Percentiles rank a stretch among this genome's conserved stretches.
Conservation (phyloP, 2,329 filamentous ascomycete species). For the Fusarium sp. region DNA sequence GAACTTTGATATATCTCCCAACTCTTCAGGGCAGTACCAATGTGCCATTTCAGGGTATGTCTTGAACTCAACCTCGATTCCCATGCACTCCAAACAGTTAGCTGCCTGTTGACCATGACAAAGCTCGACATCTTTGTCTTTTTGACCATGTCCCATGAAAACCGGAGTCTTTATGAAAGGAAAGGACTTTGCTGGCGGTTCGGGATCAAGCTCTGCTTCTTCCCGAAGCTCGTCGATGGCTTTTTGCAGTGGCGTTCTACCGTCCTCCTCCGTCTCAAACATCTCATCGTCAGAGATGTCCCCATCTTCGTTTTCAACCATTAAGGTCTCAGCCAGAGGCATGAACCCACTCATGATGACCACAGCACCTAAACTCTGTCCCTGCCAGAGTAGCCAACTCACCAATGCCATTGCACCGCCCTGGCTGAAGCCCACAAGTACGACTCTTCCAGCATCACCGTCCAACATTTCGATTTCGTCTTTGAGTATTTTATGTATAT, state of each 20-base stretch:
- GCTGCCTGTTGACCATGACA: conserved; percentile 51
- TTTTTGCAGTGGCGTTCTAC: conserved; percentile 28
- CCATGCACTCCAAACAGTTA: conserved; percentile 50
- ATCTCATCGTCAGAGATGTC: conserved; percentile 22
- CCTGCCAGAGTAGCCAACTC: conserved; percentile 58
- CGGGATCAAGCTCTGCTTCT: conserved; percentile 44
- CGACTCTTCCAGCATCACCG: conserved; percentile 52
- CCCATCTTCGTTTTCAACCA: conserved; percentile 16
- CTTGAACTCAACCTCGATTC: conserved; percentile 50
- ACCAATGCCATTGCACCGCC: conserved; percentile 61
- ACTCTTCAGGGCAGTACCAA: conserved; percentile 58
- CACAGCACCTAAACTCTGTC: conserved; percentile 51
- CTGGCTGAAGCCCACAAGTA: conserved; percentile 65
- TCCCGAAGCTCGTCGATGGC: conserved; percentile 45
- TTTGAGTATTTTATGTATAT: conserved; percentile 53
- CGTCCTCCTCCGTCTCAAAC: conserved; percentile 34
- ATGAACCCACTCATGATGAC: conserved; percentile 61
- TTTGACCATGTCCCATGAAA: conserved; percentile 58
- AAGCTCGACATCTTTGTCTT: conserved; percentile 56
- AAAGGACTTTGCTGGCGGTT: not conserved
- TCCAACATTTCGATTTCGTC: conserved; percentile 51
- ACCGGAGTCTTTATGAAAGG: conserved; percentile 51
- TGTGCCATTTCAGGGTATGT: conserved; percentile 58
- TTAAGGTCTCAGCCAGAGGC: conserved; percentile 53
- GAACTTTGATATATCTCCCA: conserved; percentile 53